Evolutionary conservation across 495 filamentous ascomycete species (phyloP).

Genomic region (Cladorrhinum samala): DNA sequence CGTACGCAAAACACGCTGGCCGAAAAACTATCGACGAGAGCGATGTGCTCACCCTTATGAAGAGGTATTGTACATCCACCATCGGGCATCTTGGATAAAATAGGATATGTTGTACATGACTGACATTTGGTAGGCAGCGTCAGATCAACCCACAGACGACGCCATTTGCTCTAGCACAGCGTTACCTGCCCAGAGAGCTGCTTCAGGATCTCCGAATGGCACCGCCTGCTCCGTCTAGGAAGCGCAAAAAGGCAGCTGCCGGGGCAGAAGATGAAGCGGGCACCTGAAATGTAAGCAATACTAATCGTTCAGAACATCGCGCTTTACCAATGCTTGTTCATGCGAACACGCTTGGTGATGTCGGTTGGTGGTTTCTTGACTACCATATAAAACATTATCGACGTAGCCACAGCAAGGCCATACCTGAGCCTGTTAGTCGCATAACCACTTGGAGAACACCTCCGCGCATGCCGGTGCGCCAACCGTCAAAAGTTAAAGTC

Average conservation of each 20-base stretch:
- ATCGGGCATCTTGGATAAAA: slow-evolving; percentile 21
- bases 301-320: not conserved
- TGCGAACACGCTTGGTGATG: slow-evolving; percentile 64
- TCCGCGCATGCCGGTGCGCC: not conserved
- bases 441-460: not conserved
- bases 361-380: slow-evolving; percentile 75
- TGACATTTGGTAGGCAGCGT: slow-evolving; percentile 58
- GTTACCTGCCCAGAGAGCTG: slow-evolving; percentile 73
- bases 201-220: slow-evolving; percentile 75
- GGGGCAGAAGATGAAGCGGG: slow-evolving; percentile 19
- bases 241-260: slow-evolving; percentile 10
- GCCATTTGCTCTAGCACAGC: slow-evolving; percentile 75
- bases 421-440: slow-evolving; percentile 55
- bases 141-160: slow-evolving; percentile 65
- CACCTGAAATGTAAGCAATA: slow-evolving; percentile 14
- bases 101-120: slow-evolving; percentile 28
- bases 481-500: too few species aligned
- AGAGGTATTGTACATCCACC: slow-evolving; percentile 53
- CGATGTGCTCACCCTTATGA: slow-evolving; percentile 75
- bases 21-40: slow-evolving; percentile 80
- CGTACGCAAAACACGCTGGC: slow-evolving; percentile 74
- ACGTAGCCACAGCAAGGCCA: slow-evolving; percentile 75
- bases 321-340: slow-evolving; percentile 71
- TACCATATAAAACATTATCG: slow-evolving; percentile 93
- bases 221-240: slow-evolving; percentile 36